Percentiles rank a stretch among this genome's conserved stretches.
phyloP scores from a whole-genome alignment of 805 yeast genomes.

The Metschnikowia lunata region DNA sequence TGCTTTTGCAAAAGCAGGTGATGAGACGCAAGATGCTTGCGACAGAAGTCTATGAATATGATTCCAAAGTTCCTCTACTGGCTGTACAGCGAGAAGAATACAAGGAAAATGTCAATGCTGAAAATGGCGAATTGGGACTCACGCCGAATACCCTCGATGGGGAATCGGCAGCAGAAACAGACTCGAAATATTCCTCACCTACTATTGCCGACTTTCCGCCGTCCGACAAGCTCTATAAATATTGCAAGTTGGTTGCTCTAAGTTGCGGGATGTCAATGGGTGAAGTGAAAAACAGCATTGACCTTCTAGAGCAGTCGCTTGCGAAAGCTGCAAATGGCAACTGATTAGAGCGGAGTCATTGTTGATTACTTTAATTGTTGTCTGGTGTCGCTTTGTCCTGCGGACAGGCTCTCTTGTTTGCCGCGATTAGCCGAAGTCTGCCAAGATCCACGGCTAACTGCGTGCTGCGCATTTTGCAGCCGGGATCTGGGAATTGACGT shows the following conservation, averaged over 20 bases:
- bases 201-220: conserved; percentile 19
- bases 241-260: conserved; percentile 36
- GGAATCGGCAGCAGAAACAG: neutral
- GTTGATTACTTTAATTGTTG: neutral
- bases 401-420: neutral
- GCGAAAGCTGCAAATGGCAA: conserved; percentile 17
- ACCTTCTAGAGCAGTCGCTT: conserved; percentile 39
- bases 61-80: conserved; percentile 20
- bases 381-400: neutral
- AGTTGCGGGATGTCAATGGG: conserved; percentile 41
- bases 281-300: conserved; percentile 41
- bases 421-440: conserved; percentile 15
- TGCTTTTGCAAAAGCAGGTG: conserved; percentile 26
- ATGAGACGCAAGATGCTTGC: conserved; percentile 19
- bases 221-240: conserved; percentile 34
- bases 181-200: neutral
- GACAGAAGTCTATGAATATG: conserved; percentile 17
- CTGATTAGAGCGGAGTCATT: neutral
- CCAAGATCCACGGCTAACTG: neutral
- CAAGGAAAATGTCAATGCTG: conserved; percentile 16
- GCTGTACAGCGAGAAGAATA: conserved; percentile 14
- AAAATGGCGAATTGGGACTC: neutral
- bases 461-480: conserved; percentile 9
- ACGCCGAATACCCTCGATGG: neutral
- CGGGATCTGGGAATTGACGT: conserved; percentile 8